phyloP scores from a whole-genome alignment of 2,329 filamentous ascomycete species.

The Rhytidhysteron rufulum region DNA sequence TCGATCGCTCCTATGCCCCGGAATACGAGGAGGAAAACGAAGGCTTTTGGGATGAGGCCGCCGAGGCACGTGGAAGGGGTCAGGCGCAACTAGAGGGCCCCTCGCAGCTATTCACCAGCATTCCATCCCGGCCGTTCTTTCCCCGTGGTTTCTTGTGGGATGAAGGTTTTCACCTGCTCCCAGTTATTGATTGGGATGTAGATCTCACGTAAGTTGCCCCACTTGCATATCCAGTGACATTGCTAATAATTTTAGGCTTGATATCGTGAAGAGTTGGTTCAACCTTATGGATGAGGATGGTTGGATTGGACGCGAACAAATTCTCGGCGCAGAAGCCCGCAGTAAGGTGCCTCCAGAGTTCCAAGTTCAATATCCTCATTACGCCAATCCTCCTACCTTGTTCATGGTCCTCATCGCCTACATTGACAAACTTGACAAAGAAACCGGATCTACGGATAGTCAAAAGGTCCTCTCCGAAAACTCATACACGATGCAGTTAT shows the following conservation, averaged over 20 bases:
- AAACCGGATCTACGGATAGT: constrained; percentile 24
- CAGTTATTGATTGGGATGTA: constrained; percentile 89
- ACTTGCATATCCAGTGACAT: constrained; percentile 13
- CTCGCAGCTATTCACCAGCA: constrained; percentile 82
- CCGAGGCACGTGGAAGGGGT: constrained; percentile 67
- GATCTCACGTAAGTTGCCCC: constrained; percentile 61
- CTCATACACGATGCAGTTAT: constrained; percentile 60
- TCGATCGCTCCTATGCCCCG: constrained; percentile 85
- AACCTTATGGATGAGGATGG: constrained; percentile 93
- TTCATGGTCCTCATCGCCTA: constrained; percentile 86
- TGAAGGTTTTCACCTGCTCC: constrained; percentile 91
- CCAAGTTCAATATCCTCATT: constrained; percentile 92
- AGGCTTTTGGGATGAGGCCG: constrained; percentile 91
- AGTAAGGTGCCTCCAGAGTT: constrained; percentile 94
- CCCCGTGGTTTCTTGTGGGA: constrained; percentile 97
- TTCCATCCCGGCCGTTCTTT: constrained; percentile 94
- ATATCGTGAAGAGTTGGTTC: constrained; percentile 94
- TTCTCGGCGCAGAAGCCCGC: constrained; percentile 83
- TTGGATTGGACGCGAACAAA: constrained; percentile 96
- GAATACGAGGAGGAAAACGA: constrained; percentile 96
- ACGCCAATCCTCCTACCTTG: constrained; percentile 92
- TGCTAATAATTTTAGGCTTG: constrained; percentile 55
- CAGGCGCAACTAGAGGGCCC: constrained; percentile 72
- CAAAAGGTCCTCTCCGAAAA: constrained; percentile 34
- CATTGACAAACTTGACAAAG: constrained; percentile 67